These are phyloP conservation scores for Trichoderma atroviride DNA, from an alignment of 2,329 filamentous ascomycete genomes.

Conservation along the genomic window DNA sequence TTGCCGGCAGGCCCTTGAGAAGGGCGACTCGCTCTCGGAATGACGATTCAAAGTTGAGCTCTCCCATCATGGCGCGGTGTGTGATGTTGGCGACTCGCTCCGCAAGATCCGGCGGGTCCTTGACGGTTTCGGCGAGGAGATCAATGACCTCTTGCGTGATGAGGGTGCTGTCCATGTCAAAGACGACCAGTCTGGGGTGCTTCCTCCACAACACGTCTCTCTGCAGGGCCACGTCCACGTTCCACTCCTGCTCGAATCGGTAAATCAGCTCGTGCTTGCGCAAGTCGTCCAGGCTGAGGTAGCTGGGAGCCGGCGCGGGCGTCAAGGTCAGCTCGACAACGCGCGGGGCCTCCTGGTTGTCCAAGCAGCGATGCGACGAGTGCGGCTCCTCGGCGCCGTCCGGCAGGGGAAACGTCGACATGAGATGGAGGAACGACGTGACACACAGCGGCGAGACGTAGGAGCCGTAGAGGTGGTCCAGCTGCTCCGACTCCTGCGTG, in stretches of 20 bases:
- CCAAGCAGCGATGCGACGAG: slow-evolving; percentile 67
- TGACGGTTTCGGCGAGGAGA: slow-evolving; percentile 80
- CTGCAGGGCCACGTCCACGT: slow-evolving; percentile 81
- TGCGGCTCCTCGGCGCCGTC: slow-evolving; percentile 55
- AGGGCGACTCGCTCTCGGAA: slow-evolving; percentile 79
- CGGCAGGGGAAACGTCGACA: slow-evolving; percentile 62
- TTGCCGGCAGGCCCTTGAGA: slow-evolving; percentile 76
- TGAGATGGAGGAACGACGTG: slow-evolving; percentile 67
- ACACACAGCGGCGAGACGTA: slow-evolving; percentile 67
- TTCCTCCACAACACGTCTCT: slow-evolving; percentile 71
- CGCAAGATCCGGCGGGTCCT: slow-evolving; percentile 69
- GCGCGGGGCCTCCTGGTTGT: slow-evolving; percentile 59
- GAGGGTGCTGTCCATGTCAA: slow-evolving; percentile 98
- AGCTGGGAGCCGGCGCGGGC: slow-evolving; percentile 62
- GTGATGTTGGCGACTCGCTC: slow-evolving; percentile 86
- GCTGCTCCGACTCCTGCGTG: slow-evolving; percentile 56
- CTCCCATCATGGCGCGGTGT: slow-evolving; percentile 90
- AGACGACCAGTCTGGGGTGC: slow-evolving; percentile 85
- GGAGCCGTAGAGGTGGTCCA: slow-evolving; percentile 67
- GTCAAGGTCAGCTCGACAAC: slow-evolving; percentile 69
- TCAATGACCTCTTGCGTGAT: slow-evolving; percentile 99
- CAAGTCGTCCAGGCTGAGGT: slow-evolving; percentile 68
- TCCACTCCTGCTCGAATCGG: slow-evolving; percentile 86
- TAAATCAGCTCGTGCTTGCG: slow-evolving; percentile 81
- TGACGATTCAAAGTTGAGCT: slow-evolving; percentile 86